Evolutionary conservation across 2,329 filamentous ascomycete species (phyloP), one percentile per base, ranked within the genome.

Genomic region (Emergomyces orientalis): DNA sequence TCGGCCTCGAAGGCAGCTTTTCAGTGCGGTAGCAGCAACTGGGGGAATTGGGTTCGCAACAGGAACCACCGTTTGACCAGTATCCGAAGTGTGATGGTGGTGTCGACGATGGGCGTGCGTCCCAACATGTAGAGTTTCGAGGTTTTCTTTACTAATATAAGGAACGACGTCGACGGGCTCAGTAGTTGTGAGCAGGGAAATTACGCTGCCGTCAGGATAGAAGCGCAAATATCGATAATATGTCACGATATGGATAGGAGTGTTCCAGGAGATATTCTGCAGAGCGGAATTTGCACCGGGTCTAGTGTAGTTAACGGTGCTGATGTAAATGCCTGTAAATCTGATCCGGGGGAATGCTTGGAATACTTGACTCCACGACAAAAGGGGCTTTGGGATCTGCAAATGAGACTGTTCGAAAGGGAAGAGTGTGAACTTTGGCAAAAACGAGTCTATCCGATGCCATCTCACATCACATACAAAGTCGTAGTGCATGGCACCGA

Each of bases 161-260:
- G 91, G 90, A 0, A 99, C 90, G 14, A 97, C 89, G 22, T 95
- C 90, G n/a, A 82, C 77, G 0, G 94, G 94, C 72, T 96, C 90
- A 5, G 84, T 77, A 0, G 90, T 95, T 0, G 89, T 90, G 43
- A 95, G 82, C 1, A 99, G 82, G 61, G 87, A 90, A 64, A 97
- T 86, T 66, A 84, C 86, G 1, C 88, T 88, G 34, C 94, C 94
- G 74, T 97, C 90, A 30, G 91, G 89, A 78, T 94, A 94, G 79
- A 99, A 94, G 61, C 94, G 89, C 3, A 99, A 84, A 76, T 97
- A 99, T 63, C 94, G 90, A 78, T 96, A 99, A 78, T 97, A 99
- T 0, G 94, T 99, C 58, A 99, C 91, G 63, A 97, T 95, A 73
- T 96, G 91, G 43, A 97, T 88, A 9, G 92, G 92, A 30, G 84